phyloP scores from a whole-genome alignment of 371 early-diverging fungal species.

The Phascolomyces articulosus region DNA sequence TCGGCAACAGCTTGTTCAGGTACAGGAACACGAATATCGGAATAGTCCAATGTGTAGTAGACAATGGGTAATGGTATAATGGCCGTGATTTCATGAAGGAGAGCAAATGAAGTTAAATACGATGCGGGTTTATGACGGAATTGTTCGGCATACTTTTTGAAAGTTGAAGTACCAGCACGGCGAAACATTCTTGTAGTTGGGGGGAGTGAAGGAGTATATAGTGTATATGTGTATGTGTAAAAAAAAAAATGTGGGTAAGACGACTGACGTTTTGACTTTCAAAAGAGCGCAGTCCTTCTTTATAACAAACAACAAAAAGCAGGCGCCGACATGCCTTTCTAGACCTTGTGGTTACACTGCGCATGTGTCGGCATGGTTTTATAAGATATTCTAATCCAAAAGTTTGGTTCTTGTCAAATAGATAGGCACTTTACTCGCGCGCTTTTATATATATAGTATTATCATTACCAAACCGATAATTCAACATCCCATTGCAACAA shows the following conservation, averaged over 20 bases:
- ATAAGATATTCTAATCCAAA: no score
- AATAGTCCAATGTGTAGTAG: slow-evolving; percentile 66
- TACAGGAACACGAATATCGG: slow-evolving; percentile 58
- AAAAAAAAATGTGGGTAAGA: background rate
- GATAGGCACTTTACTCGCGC: no score
- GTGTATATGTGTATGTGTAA: background rate
- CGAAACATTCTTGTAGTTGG: slow-evolving; percentile 6
- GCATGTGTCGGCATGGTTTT: background rate
- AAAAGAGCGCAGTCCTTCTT: no score
- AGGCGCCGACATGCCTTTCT: background rate
- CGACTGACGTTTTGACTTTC: no score
- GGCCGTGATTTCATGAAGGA: slow-evolving; percentile 91
- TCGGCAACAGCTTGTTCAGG: slow-evolving; percentile 70
- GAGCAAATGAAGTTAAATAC: slow-evolving; percentile 78
- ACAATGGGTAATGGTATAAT: slow-evolving; percentile 78
- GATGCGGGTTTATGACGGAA: slow-evolving; percentile 79
- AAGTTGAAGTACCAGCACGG: slow-evolving; percentile 13
- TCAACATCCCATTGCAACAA: no score
- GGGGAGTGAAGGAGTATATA: no score
- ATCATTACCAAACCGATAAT: no score
- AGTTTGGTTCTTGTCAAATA: no score
- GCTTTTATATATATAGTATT: no score
- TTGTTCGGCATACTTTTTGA: slow-evolving; percentile 60
- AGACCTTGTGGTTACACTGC: slow-evolving; percentile 2
- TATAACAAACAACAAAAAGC: no score